Conservation (phyloP, 2,329 filamentous ascomycete species). For the Blastomyces percursus region DNA sequence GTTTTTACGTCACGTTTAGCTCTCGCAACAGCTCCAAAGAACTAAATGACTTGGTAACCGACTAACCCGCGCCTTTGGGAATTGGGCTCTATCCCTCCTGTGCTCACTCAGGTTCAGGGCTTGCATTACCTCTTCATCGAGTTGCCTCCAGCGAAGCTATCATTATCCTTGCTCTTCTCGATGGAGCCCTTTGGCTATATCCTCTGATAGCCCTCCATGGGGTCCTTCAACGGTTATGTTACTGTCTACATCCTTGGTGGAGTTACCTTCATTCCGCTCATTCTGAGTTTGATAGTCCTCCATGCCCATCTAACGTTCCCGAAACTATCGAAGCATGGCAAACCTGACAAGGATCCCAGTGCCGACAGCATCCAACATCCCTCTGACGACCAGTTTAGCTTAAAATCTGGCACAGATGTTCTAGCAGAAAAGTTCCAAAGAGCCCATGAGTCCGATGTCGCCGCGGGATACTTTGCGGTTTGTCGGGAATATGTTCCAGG, state of each 20-base stretch:
- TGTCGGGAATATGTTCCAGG: slow-evolving; percentile 86
- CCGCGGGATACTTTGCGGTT: slow-evolving; percentile 89
- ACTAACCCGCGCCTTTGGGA: background rate
- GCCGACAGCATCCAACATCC: slow-evolving; percentile 36
- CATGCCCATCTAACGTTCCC: slow-evolving; percentile 62
- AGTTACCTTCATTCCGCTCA: slow-evolving; percentile 71
- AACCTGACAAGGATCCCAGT: slow-evolving; percentile 9
- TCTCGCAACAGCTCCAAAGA: background rate
- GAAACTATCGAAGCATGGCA: background rate
- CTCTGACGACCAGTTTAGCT: slow-evolving; percentile 53
- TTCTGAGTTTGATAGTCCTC: slow-evolving; percentile 50
- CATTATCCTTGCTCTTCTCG: slow-evolving; percentile 16
- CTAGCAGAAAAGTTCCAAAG: slow-evolving; percentile 52
- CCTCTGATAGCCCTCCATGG: slow-evolving; percentile 31
- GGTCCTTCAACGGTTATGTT: slow-evolving; percentile 47
- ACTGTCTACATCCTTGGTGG: slow-evolving; percentile 75
- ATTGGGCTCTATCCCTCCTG: background rate
- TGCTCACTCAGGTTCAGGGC: background rate
- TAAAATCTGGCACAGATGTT: slow-evolving; percentile 51
- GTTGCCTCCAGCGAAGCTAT: background rate
- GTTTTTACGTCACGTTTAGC: background rate
- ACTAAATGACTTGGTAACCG: background rate
- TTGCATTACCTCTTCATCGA: background rate
- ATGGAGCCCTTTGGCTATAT: slow-evolving; percentile 26
- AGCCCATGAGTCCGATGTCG: slow-evolving; percentile 60